These are phyloP conservation scores for Pichia membranifaciens DNA, from an alignment of 805 yeast species.

Conservation along the genomic window DNA sequence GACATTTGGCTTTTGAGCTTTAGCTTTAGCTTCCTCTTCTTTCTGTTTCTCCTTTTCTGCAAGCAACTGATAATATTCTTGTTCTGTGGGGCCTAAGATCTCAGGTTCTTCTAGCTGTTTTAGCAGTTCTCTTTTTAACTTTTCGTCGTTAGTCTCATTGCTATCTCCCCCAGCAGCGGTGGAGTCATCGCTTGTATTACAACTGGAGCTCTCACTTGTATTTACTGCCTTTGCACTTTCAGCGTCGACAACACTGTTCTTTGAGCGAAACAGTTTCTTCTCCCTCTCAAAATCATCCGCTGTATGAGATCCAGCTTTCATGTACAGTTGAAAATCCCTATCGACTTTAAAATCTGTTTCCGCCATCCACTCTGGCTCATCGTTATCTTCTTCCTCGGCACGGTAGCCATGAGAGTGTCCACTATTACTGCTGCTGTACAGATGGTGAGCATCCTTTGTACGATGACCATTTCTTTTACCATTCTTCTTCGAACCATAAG, in stretches of 20 bases:
- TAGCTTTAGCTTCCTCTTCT: neutral
- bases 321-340: constrained; percentile 23
- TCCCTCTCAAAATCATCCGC: constrained; percentile 29
- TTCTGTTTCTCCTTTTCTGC: neutral
- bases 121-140: constrained; percentile 4
- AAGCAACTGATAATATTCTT: constrained; percentile 7
- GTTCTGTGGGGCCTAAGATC: constrained; percentile 14
- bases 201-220: neutral
- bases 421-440: neutral
- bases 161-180: neutral
- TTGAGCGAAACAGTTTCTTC: constrained; percentile 19
- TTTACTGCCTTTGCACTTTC: neutral
- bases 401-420: neutral
- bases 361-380: constrained; percentile 28
- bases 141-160: neutral
- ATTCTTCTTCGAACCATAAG: neutral
- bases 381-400: constrained; percentile 9
- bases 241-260: neutral
- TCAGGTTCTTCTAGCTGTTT: constrained; percentile 11
- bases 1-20: neutral
- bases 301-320: constrained; percentile 22
- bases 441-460: neutral
- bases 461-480: neutral
- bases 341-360: constrained; percentile 31
- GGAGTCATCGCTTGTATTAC: neutral